Evolutionary conservation across 805 yeast genomes (phyloP).

Genomic region (Saccharomycopsis lassenensis): DNA sequence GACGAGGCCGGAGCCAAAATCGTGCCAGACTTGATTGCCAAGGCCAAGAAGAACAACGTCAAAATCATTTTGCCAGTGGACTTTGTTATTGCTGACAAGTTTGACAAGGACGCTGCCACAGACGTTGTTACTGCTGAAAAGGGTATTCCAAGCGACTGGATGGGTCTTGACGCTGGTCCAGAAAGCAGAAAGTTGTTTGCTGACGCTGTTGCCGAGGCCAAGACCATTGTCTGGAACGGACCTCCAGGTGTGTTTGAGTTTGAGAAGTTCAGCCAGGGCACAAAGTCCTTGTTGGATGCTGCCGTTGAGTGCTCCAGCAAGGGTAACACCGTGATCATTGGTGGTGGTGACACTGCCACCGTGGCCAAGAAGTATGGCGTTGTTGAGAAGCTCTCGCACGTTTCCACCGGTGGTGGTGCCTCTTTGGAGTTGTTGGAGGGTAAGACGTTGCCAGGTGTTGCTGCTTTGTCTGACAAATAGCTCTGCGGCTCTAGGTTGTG

Average conservation of each 20-base stretch:
- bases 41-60: conserved; percentile 94
- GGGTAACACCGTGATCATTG: conserved; percentile 89
- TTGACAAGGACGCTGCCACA: conserved; percentile 81
- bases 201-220: conserved; percentile 78
- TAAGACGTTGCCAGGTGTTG: conserved; percentile 96
- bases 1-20: conserved; percentile 94
- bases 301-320: conserved; percentile 75
- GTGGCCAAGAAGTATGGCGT: conserved; percentile 98
- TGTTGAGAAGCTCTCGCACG: conserved; percentile 93
- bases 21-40: conserved; percentile 83
- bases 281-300: conserved; percentile 82
- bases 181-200: conserved; percentile 72
- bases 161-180: conserved; percentile 96
- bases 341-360: conserved; percentile 99
- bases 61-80: conserved; percentile 91
- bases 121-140: conserved; percentile 76
- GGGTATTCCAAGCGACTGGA: conserved; percentile 92
- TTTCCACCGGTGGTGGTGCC: conserved; percentile 99
- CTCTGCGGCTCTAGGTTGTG: too few species aligned
- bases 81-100: conserved; percentile 90
- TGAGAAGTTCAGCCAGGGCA: conserved; percentile 83
- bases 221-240: conserved; percentile 99
- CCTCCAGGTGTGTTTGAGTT: conserved; percentile 99
- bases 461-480: conserved; percentile 68
- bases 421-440: conserved; percentile 98